Percentiles rank a stretch among this genome's conserved stretches.
These are phyloP conservation scores for Copromyces sp. DNA, from an alignment of 495 filamentous ascomycete genomes.

Conservation along the genomic window DNA sequence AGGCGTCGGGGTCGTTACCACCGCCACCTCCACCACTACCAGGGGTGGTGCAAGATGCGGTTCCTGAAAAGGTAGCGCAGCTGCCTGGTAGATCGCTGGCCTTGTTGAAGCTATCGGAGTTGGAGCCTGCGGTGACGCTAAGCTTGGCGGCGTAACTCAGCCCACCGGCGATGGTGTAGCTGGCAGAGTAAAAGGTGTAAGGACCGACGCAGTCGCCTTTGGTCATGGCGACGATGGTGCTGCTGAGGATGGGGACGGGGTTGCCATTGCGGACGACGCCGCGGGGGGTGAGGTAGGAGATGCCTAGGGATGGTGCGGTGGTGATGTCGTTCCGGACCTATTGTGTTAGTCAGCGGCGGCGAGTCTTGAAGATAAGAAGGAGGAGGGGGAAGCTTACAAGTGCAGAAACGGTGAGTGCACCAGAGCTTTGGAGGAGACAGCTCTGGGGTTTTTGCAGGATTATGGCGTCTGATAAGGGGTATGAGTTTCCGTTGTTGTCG, in stretches of 20 bases:
- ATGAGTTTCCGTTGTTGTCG: constrained; percentile 40
- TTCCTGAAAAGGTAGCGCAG: constrained; percentile 23
- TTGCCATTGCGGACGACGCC: constrained; percentile 23
- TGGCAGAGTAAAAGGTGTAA: constrained; percentile 44
- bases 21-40: neutral
- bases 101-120: constrained; percentile 31
- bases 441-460: constrained; percentile 37
- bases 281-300: constrained; percentile 41
- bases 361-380: neutral
- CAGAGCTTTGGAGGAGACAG: constrained; percentile 32
- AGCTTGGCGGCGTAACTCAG: constrained; percentile 40
- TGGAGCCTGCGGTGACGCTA: constrained; percentile 34
- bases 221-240: constrained; percentile 33
- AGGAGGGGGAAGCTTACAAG: constrained; percentile 17
- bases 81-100: constrained; percentile 30
- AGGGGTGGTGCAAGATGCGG: constrained; percentile 12
- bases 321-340: constrained; percentile 41
- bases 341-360: neutral
- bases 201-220: constrained; percentile 38
- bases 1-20: constrained; percentile 9
- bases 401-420: constrained; percentile 31
- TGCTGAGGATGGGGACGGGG: constrained; percentile 39
- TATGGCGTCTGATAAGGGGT: constrained; percentile 33
- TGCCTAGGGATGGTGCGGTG: constrained; percentile 28
- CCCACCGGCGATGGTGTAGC: constrained; percentile 33